These are phyloP conservation scores for Sporothrix pallida DNA, from an alignment of 2,329 filamentous ascomycete genomes.

Conservation along the genomic window DNA sequence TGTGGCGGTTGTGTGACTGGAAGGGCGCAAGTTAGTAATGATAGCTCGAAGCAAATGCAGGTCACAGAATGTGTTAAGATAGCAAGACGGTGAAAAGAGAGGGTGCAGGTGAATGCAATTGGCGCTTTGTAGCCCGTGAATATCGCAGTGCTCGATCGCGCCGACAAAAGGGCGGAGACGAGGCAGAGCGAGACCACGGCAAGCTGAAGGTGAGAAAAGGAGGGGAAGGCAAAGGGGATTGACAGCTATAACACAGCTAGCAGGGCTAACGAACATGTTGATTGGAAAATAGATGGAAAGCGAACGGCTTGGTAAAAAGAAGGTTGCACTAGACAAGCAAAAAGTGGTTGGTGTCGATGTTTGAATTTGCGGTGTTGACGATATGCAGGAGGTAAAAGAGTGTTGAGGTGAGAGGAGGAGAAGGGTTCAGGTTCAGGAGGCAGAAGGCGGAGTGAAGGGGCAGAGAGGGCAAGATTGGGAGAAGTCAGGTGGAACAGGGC, in stretches of 20 bases:
- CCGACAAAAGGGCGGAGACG: not conserved
- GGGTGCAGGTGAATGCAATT: too few species aligned
- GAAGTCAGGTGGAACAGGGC: constrained; percentile 27
- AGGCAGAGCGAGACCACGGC: not conserved
- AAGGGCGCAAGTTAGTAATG: constrained; percentile 22
- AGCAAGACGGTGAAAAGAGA: too few species aligned
- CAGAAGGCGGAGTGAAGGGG: constrained; percentile 10
- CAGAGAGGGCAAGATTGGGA: not conserved
- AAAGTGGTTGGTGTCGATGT: constrained; percentile 19
- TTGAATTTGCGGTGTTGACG: constrained; percentile 28
- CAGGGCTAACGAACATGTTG: not conserved
- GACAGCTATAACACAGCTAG: not conserved
- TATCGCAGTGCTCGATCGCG: not conserved
- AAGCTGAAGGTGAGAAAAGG: not conserved
- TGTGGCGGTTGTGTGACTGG: constrained; percentile 57
- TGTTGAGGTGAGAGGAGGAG: constrained; percentile 25
- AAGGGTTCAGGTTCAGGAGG: not conserved
- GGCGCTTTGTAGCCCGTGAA: not conserved
- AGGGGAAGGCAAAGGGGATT: not conserved
- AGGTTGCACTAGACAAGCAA: constrained; percentile 23
- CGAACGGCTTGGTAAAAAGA: not conserved
- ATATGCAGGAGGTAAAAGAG: constrained; percentile 28
- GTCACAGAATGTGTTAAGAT: too few species aligned
- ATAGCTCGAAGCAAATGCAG: not conserved
- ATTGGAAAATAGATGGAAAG: constrained; percentile 1